A percentile compares a stretch with the other conserved stretches of the same genome.
Evolutionary conservation across 208 protist genomes (phyloP).

Genomic region (Trypanosoma brucei): DNA sequence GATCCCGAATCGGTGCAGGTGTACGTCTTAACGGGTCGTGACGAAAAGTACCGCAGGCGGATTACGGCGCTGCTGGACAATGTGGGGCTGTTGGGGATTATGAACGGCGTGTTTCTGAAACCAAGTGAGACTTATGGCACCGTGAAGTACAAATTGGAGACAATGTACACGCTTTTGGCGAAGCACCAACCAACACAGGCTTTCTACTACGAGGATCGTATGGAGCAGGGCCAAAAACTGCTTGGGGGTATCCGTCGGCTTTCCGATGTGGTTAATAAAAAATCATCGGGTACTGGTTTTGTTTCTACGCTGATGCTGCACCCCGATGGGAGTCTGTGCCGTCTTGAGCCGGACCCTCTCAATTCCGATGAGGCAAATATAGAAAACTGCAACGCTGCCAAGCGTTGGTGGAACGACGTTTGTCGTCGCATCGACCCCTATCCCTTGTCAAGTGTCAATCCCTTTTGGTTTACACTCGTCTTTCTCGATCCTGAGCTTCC

Average conservation of each 20-base stretch:
- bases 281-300: conserved; percentile 3
- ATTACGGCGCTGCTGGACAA: conserved; percentile 57
- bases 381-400: conserved; percentile 6
- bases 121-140: conserved; percentile 63
- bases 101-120: conserved; percentile 64
- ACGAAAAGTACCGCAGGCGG: conserved; percentile 50
- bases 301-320: conserved; percentile 6
- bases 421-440: conserved; percentile 4
- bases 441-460: conserved; percentile 5
- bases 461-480: conserved; percentile 50
- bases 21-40: conserved; percentile 70
- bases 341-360: neutral
- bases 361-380: conserved; percentile 9
- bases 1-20: conserved; percentile 18
- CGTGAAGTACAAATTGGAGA: conserved; percentile 67
- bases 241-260: conserved; percentile 50
- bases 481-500: conserved; percentile 29
- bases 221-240: conserved; percentile 51
- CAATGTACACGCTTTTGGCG: conserved; percentile 46
- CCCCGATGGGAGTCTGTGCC: conserved; percentile 6
- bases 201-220: conserved; percentile 82
- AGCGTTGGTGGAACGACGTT: conserved; percentile 37
- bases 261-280: conserved; percentile 32
- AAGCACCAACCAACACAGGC: conserved; percentile 35
- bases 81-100: conserved; percentile 31